Conservation (phyloP, 805 yeast species). For the Saturnispora serradocipensis region DNA sequence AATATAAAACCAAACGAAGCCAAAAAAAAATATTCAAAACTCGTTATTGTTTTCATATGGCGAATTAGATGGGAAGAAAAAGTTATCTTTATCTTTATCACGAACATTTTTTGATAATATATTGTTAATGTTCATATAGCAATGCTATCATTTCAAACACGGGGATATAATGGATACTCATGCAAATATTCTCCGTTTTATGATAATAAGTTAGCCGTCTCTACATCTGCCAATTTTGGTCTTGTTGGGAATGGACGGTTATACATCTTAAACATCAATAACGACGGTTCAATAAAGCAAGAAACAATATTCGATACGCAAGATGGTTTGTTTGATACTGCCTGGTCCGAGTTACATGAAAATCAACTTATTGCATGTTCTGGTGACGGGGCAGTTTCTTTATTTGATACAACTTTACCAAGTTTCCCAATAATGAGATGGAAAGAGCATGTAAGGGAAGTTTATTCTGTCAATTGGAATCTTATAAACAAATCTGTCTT, state of each 20-base stretch:
- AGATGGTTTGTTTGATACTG: constrained; percentile 79
- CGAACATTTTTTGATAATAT: background rate
- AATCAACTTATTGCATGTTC: constrained; percentile 75
- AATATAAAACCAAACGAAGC: background rate
- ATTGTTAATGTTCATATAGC: background rate
- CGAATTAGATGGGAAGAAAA: background rate
- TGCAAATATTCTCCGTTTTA: constrained; percentile 86
- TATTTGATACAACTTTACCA: constrained; percentile 65
- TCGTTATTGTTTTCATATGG: no score
- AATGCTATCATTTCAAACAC: constrained; percentile 68
- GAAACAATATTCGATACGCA: constrained; percentile 73
- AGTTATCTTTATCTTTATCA: background rate
- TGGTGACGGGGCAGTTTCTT: constrained; percentile 83
- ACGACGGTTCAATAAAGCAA: constrained; percentile 50
- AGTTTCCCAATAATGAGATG: constrained; percentile 66
- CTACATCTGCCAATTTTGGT: constrained; percentile 88
- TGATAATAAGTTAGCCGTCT: constrained; percentile 84
- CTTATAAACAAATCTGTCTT: constrained; percentile 43
- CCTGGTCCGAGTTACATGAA: constrained; percentile 89
- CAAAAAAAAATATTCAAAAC: no score
- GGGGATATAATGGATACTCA: constrained; percentile 79
- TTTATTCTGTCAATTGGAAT: constrained; percentile 31
- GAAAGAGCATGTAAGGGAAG: constrained; percentile 56
- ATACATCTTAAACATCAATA: constrained; percentile 57
- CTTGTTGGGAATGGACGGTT: constrained; percentile 89